Base-by-base conservation (phyloP, 2,329 filamentous ascomycete species). In the Verticillium longisporum region DNA sequence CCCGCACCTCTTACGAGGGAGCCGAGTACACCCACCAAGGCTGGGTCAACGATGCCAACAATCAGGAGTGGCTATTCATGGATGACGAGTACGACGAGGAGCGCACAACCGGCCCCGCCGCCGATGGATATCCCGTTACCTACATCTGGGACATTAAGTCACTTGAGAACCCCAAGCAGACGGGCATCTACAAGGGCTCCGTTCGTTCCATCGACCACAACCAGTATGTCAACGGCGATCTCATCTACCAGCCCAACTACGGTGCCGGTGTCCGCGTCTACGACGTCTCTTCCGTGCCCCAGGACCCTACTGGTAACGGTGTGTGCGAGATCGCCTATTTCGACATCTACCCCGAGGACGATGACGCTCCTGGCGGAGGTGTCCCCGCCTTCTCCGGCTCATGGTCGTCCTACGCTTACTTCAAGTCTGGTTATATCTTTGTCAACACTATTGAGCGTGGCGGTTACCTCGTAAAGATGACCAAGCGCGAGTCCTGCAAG, bases 11-110 rank as follows among this genome's bases (percentile, higher is more conserved):
- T 0, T 85, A 84, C 69, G 74, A 78, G 11, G 82, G 82, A 53
- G 61, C 56, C 2, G 72, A 78, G 2, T 86, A 86, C 72, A 84
- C 82, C 1, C 84, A 87, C 67, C 84, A 87, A 65, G 84, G 84
- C 4, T 80, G 78, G 73, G 73, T 85, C 4, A 74, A 83, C 26
- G 78, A 83, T 66, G 68, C 70, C 1, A 69, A 74, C 33, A 77
- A 70, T 59, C 72, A 77, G 41, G 75, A 77, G 61, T 71, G 61
- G 55, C 72, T 81, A 13, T 70, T 81, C 36, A 64, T 78, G 14
- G 78, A 81, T 65, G 79, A 81, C 64, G 79, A 81, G 64, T 74
- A 77, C 56, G 79, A 82, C 66, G 80, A 82, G 67, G 65, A 69
- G 11, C 63, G 63, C 15, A 69, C 70, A 4, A 68, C 71, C 11